A percentile compares a stretch with the other conserved stretches of the same genome.
phyloP scores from a whole-genome alignment of 495 filamentous ascomycete species.

The Neurospora sp. region DNA sequence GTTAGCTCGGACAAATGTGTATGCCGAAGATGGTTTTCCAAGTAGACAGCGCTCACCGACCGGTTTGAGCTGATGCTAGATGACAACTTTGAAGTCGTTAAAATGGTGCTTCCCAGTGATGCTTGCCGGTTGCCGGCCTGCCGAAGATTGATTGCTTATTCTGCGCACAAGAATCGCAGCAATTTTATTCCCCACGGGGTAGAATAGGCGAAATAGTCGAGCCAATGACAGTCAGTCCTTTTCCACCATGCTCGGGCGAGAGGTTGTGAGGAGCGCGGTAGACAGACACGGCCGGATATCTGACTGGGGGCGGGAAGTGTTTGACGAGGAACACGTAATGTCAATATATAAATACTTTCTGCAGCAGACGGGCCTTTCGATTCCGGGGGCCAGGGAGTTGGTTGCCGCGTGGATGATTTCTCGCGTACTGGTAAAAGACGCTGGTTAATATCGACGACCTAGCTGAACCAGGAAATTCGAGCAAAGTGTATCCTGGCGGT shows the following conservation, averaged over 20 bases:
- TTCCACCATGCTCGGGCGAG: conserved; percentile 10
- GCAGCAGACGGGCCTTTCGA: conserved; percentile 8
- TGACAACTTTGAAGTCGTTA: background rate
- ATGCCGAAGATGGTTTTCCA: background rate
- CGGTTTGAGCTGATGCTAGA: background rate
- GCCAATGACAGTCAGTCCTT: conserved; percentile 12
- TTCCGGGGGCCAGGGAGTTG: conserved; percentile 18
- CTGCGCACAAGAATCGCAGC: conserved; percentile 16
- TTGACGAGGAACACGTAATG: conserved; percentile 23
- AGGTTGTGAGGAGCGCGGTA: conserved; percentile 8
- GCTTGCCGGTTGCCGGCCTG: conserved; percentile 24
- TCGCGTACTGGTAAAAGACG: conserved; percentile 21
- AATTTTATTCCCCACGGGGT: conserved; percentile 16
- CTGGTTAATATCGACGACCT: conserved; percentile 17
- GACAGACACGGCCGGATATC: conserved; percentile 9
- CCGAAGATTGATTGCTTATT: conserved; percentile 14
- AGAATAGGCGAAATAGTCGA: conserved; percentile 4
- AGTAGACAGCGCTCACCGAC: background rate
- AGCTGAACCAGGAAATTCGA: conserved; percentile 18
- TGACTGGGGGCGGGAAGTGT: conserved; percentile 9
- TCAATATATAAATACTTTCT: conserved; percentile 21
- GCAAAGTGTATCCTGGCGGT: background rate
- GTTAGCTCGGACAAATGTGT: background rate
- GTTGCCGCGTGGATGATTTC: conserved; percentile 15
- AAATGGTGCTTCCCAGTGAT: background rate